A percentile compares a stretch with the other conserved stretches of the same genome.
phyloP scores from a whole-genome alignment of 495 filamentous ascomycete species.

The Darksidea phi region DNA sequence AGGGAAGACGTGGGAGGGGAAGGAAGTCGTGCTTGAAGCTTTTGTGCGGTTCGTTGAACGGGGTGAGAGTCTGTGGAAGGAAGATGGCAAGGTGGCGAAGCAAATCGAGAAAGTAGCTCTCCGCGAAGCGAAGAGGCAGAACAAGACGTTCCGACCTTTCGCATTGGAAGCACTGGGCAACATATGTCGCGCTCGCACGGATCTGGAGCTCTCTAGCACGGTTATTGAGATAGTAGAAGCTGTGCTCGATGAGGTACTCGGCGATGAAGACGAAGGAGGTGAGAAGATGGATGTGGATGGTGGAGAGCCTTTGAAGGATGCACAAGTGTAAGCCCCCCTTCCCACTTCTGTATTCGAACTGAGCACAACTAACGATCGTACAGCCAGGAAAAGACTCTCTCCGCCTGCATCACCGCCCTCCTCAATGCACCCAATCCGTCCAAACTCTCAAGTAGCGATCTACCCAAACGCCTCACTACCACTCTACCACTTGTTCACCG shows the following conservation, averaged over 20 bases:
- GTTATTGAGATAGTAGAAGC: conserved; percentile 59
- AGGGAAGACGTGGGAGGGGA: conserved; percentile 91
- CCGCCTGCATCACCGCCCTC: conserved; percentile 19
- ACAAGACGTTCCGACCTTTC: conserved; percentile 72
- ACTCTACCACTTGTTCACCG: conserved; percentile 16
- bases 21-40: conserved; percentile 84
- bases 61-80: conserved; percentile 57
- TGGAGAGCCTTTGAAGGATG: conserved; percentile 29
- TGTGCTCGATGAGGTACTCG: conserved; percentile 47
- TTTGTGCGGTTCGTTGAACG: conserved; percentile 73
- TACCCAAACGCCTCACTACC: conserved; percentile 12
- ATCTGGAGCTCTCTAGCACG: conserved; percentile 66
- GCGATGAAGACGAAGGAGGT: conserved; percentile 47
- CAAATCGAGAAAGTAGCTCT: conserved; percentile 55
- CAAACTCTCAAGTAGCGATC: conserved; percentile 3
- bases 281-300: conserved; percentile 65
- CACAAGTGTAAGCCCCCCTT: conserved; percentile 22
- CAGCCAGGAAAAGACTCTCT: conserved; percentile 36
- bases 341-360: neutral
- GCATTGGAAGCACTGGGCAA: conserved; percentile 71
- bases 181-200: conserved; percentile 61
- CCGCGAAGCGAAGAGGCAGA: conserved; percentile 83
- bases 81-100: conserved; percentile 48
- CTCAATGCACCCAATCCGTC: conserved; percentile 6
- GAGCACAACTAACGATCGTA: conserved; percentile 3